phyloP scores from a whole-genome alignment of 371 early-diverging fungal species.

The Quaeritorhiza haematococci region DNA sequence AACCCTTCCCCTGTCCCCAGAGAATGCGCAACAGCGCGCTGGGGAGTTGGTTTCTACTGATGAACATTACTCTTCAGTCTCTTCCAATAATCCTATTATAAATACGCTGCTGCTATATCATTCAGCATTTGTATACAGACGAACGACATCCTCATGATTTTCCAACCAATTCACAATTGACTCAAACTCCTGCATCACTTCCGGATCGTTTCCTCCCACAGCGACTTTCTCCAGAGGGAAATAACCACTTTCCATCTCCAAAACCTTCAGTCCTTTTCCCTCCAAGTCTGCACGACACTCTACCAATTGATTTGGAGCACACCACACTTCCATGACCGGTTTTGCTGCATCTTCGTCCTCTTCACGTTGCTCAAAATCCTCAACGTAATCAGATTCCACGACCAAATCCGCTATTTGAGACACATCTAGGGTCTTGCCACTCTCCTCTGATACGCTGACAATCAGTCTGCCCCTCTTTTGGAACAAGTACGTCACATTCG shows the following conservation, averaged over 20 bases:
- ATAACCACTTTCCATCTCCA: slow-evolving; percentile 23
- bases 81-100: too few species aligned
- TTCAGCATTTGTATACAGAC: slow-evolving; percentile 27
- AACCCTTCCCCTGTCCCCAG: too few species aligned
- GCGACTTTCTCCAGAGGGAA: slow-evolving; percentile 11
- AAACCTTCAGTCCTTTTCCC: slow-evolving; percentile 20
- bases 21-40: too few species aligned
- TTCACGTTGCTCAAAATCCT: slow-evolving; percentile 19
- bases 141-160: slow-evolving; percentile 27
- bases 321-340: slow-evolving; percentile 22
- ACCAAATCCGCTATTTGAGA: background rate
- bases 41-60: too few species aligned
- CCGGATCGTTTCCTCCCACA: slow-evolving; percentile 9
- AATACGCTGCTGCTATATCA: too few species aligned
- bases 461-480: slow-evolving; percentile 19
- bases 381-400: slow-evolving; percentile 16
- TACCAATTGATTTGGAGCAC: slow-evolving; percentile 12
- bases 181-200: slow-evolving; percentile 16
- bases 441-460: slow-evolving; percentile 6
- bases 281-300: slow-evolving; percentile 9
- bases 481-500: slow-evolving; percentile 30
- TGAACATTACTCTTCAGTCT: too few species aligned
- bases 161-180: slow-evolving; percentile 22
- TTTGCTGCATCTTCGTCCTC: slow-evolving; percentile 6
- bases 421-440: slow-evolving; percentile 4